A percentile compares a stretch with the other conserved stretches of the same genome.
Evolutionary conservation across 2,329 filamentous ascomycete genomes (phyloP).

Genomic region (Elsinoe arachidis): DNA sequence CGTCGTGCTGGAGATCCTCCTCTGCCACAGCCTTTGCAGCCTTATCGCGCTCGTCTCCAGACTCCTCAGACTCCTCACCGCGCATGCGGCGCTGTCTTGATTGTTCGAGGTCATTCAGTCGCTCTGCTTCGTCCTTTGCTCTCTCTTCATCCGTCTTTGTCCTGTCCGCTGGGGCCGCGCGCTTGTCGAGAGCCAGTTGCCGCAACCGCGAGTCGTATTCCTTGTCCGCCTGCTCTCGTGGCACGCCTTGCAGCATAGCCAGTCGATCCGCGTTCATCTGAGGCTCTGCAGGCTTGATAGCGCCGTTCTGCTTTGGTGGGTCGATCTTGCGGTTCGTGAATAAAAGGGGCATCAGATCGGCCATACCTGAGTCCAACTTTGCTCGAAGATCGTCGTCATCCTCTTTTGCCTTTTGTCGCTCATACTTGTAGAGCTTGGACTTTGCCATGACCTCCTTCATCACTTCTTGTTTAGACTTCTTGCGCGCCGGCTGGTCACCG

Average conservation of each 20-base stretch:
- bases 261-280: constrained; percentile 53
- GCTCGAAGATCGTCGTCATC: constrained; percentile 82
- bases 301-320: constrained; percentile 22
- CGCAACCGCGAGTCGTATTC: constrained; percentile 81
- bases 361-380: constrained; percentile 75
- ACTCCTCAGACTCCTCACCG: constrained; percentile 63
- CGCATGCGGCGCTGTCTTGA: constrained; percentile 79
- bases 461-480: constrained; percentile 92
- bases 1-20: constrained; percentile 19
- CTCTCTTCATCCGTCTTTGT: constrained; percentile 89
- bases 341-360: constrained; percentile 65
- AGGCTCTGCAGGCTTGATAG: constrained; percentile 22
- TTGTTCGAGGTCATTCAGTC: constrained; percentile 72
- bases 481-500: constrained; percentile 62
- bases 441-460: constrained; percentile 98
- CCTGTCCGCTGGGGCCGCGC: constrained; percentile 75
- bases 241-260: constrained; percentile 50
- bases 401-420: constrained; percentile 85
- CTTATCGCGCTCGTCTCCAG: constrained; percentile 47
- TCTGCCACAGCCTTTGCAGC: constrained; percentile 51
- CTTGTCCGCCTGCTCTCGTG: constrained; percentile 64
- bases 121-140: constrained; percentile 65
- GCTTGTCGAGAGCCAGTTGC: constrained; percentile 73
- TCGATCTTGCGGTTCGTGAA: constrained; percentile 43
- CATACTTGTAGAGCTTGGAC: constrained; percentile 90